These are phyloP conservation scores for Phytopythium montanum DNA, from an alignment of 352 stramenopile genomes.

Conservation along the genomic window DNA sequence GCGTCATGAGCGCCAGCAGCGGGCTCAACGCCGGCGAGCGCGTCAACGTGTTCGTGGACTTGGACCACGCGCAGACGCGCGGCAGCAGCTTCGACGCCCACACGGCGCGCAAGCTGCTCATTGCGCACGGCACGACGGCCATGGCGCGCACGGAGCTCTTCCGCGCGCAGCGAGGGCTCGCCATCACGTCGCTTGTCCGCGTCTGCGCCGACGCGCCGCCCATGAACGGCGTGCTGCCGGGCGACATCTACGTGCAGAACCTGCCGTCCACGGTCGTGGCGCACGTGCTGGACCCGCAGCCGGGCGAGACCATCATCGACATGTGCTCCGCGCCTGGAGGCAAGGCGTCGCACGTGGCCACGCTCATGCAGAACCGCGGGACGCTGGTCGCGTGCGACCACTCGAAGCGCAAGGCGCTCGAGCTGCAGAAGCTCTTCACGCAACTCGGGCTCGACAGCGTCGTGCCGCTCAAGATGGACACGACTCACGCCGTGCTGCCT, in stretches of 20 bases:
- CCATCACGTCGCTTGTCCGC: slow-evolving; percentile 56
- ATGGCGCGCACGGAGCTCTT: slow-evolving; percentile 85
- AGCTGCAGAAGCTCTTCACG: slow-evolving; percentile 74
- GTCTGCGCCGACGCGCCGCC: slow-evolving; percentile 83
- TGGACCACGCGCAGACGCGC: slow-evolving; percentile 76
- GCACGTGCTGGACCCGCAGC: slow-evolving; percentile 82
- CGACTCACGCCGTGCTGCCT: slow-evolving; percentile 82
- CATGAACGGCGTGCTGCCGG: slow-evolving; percentile 81
- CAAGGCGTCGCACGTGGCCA: slow-evolving; percentile 92
- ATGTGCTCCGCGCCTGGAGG: slow-evolving; percentile 93
- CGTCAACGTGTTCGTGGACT: slow-evolving; percentile 85
- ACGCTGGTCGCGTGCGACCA: slow-evolving; percentile 87
- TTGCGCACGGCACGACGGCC: slow-evolving; percentile 59
- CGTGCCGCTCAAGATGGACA: slow-evolving; percentile 71
- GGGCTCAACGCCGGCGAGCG: slow-evolving; percentile 73
- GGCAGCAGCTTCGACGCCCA: slow-evolving; percentile 70
- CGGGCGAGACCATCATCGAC: slow-evolving; percentile 88
- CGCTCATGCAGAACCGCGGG: slow-evolving; percentile 88
- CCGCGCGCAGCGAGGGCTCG: slow-evolving; percentile 54
- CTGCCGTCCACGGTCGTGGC: slow-evolving; percentile 91
- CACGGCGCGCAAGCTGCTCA: slow-evolving; percentile 74
- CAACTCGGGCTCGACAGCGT: slow-evolving; percentile 58
- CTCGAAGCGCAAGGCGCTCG: slow-evolving; percentile 86
- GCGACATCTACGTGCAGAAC: slow-evolving; percentile 92
- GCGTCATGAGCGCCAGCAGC: slow-evolving; percentile 88